Percentiles rank a stretch among this genome's conserved stretches.
These are phyloP conservation scores for Waltergamsia citrina DNA, from an alignment of 2,329 filamentous ascomycete species.

Conservation along the genomic window DNA sequence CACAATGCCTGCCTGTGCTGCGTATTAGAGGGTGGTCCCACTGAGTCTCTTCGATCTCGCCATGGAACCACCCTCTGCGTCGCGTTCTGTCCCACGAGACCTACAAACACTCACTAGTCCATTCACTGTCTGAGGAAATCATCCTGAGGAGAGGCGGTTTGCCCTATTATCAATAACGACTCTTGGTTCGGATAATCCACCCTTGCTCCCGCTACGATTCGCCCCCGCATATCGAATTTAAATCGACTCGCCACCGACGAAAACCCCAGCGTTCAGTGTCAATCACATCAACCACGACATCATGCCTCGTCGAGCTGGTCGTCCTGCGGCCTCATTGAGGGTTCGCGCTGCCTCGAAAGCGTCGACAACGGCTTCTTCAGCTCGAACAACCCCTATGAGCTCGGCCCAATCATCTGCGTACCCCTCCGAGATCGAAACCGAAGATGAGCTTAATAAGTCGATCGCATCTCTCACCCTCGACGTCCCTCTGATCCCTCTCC, in stretches of 20 bases:
- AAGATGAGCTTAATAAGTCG: conserved; percentile 10
- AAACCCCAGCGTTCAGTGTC: neutral
- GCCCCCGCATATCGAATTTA: neutral
- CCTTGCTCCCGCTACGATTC: too few relatives aligned
- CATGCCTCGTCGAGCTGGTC: neutral
- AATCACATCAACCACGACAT: neutral
- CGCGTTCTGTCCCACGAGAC: conserved; percentile 20
- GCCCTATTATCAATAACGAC: too few relatives aligned
- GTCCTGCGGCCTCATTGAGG: neutral
- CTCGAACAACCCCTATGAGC: neutral
- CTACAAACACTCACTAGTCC: neutral
- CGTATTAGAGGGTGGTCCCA: conserved; percentile 44
- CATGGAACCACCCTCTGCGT: conserved; percentile 49
- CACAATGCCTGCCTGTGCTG: conserved; percentile 28
- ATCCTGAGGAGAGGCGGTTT: neutral
- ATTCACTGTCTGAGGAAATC: neutral
- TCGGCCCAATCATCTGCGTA: neutral
- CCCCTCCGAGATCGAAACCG: neutral
- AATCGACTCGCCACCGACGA: neutral
- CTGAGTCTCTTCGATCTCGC: conserved; percentile 27
- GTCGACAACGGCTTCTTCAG: neutral
- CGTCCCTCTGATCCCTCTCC: conserved; percentile 20
- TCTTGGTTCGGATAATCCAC: too few relatives aligned
- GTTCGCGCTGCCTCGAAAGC: neutral
- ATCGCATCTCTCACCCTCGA: conserved; percentile 35